Base-by-base conservation (phyloP, 1,284 basidiomycete species). In the Apiotrichum mycotoxinovorans region DNA sequence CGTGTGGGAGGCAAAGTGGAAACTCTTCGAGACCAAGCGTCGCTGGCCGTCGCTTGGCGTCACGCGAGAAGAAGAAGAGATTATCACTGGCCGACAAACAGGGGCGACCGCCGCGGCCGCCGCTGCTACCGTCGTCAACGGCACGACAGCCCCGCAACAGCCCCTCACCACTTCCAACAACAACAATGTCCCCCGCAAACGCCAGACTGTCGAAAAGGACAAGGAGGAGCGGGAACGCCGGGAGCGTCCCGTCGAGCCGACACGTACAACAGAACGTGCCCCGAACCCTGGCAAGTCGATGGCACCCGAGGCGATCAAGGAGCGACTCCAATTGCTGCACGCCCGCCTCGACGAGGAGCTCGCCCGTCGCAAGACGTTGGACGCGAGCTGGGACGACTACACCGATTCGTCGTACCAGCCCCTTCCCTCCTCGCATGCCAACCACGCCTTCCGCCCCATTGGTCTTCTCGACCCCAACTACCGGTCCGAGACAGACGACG, bases 371-470 rank as follows among this genome's bases (percentile, higher is more conserved):
- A 88, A 87, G 47, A 74, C 77, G 49, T 62, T 61, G 53, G 89
- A 94, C 68, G 82, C 86, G 53, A 82, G 85, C 43, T 94, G 91
- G 87, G 91, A 95, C 66, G 91, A 95, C 68, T 81, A 82, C 52
- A 83, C 89, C 61, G 90, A 93, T 76, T 86, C 89, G 79, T 84
- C 58, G 69, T 85, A 58, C 87, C 88, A 84, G 85, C 88, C 77
- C 23, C 59, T 75, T 20, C 70, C 70, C 4, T 52, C 74, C 79
- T 80, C 66, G 68, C 85, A 45, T 68, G 80, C 78, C 77, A 30
- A 65, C 67, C 56, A 73, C 65, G 38, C 69, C 73, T 69, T 73
- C 78, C 56, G 75, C 73, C 62, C 77, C 14, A 56, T 77, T 51
- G 65, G 66, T 15, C 57, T 69, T 17, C 69, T 74, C 22, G 73